Conservation (phyloP, 768 basidiomycete genomes). For the Naganishia onofrii region DNA sequence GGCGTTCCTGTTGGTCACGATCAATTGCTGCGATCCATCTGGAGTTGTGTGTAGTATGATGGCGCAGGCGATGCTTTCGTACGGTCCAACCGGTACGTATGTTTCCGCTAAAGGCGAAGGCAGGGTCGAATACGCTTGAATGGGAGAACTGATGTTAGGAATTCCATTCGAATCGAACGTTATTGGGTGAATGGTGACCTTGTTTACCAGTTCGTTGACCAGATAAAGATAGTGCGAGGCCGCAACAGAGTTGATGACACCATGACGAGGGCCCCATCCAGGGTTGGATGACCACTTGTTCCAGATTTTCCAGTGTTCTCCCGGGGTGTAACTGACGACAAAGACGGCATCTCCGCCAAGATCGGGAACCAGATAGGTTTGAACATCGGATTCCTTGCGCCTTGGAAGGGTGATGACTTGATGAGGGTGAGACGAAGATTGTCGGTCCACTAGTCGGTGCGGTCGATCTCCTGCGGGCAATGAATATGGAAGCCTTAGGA, state of each 20-base stretch:
- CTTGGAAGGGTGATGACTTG: slow-evolving; percentile 22
- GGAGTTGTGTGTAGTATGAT: slow-evolving; percentile 26
- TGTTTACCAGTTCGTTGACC: slow-evolving; percentile 25
- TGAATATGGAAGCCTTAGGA: background rate
- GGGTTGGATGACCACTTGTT: background rate
- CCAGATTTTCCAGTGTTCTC: slow-evolving; percentile 13
- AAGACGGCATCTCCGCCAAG: slow-evolving; percentile 21
- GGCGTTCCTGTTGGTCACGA: slow-evolving; percentile 27
- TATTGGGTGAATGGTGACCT: slow-evolving; percentile 15
- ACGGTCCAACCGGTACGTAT: slow-evolving; percentile 19
- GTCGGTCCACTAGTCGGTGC: slow-evolving; percentile 14
- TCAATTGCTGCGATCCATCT: slow-evolving; percentile 10
- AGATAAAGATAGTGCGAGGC: slow-evolving; percentile 9
- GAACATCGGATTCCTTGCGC: background rate
- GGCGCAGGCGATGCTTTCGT: slow-evolving; percentile 25
- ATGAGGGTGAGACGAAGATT: slow-evolving; percentile 21
- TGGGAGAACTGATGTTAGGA: background rate
- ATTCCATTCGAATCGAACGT: background rate
- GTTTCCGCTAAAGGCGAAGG: slow-evolving; percentile 1
- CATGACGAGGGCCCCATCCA: slow-evolving; percentile 25
- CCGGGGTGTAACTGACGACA: slow-evolving; percentile 13
- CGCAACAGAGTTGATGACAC: background rate
- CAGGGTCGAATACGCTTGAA: slow-evolving; percentile 10
- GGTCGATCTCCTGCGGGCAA: background rate
- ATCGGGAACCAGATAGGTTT: slow-evolving; percentile 21